Base-by-base conservation (phyloP, 2,329 filamentous ascomycete species). In the Aaosphaeria arxii region DNA sequence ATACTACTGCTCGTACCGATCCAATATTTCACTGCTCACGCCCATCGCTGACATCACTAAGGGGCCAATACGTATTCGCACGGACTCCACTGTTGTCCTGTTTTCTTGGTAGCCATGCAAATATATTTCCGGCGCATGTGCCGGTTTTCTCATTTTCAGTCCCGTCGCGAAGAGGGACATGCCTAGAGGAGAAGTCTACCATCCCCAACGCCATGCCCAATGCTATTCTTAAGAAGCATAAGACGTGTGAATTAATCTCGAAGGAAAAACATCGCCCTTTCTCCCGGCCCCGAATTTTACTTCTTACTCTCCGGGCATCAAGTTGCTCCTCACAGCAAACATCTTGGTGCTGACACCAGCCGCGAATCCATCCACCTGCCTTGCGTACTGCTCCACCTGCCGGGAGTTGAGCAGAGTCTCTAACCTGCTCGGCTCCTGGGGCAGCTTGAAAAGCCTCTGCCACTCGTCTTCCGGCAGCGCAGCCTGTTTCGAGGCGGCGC, bases 391-490 rank as follows among this genome's bases (percentile, higher is more conserved):
- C 77, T 97, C 91, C 47, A 96, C 91, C 77, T 99, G 94, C 74
- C 91, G 84, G 54, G 89, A 91, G 72, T 96, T 95, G 68, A 99
- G 79, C 82, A 99, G 89, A 57, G 88, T 89, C 78, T 97, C 92
- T 60, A 97, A 77, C 58, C 92, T 81, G 75, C 88, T 95, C 48
- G 94, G 92, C 78, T 97, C 92, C 70, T 90, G 86, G 29, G 94
- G 94, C 59, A 99, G 83, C 84, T 99, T 99, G 83, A 97, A 99
- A 62, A 97, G 81, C 70, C 89, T 87, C 77, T 95, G 89, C 91
- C 91, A 99, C 79, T 99, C 94, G 66, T 97, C 92, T 77, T 99
- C 94, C 35, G 94, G 91, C 43, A 97, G 83, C 35, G 84, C 85
- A 38, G 87, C 73, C 75, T 97, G 91, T 81, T 97, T 97, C 59